A percentile compares a stretch with the other conserved stretches of the same genome.
Evolutionary conservation across 108 stramenopile genomes (phyloP).

Genomic region (Mediolabrus comicus): DNA sequence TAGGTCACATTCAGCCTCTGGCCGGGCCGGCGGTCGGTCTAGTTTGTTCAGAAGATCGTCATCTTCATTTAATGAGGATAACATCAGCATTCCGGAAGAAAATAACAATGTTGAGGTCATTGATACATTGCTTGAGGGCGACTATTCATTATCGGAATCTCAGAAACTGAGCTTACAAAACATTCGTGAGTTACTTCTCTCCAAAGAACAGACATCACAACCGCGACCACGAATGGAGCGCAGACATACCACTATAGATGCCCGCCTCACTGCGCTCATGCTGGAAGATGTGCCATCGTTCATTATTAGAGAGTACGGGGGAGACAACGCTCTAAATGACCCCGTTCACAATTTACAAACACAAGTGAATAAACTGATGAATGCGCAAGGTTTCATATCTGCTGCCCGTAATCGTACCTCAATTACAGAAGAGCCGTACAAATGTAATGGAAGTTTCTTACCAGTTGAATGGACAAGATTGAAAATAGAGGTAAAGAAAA

Average conservation of each 20-base stretch:
- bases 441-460: constrained; percentile 6
- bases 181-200: constrained; percentile 9
- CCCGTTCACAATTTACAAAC: background rate
- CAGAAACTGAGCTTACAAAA: constrained; percentile 10
- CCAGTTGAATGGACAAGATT: constrained; percentile 37
- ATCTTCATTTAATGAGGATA: background rate
- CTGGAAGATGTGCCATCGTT: constrained; percentile 16
- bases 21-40: background rate
- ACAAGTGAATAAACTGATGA: constrained; percentile 19
- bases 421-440: background rate
- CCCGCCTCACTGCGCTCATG: background rate
- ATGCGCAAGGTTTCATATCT: constrained; percentile 11
- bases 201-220: background rate
- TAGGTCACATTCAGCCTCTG: background rate
- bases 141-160: constrained; percentile 4
- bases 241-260: constrained; percentile 9
- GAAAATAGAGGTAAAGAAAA: constrained; percentile 8
- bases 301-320: constrained; percentile 24
- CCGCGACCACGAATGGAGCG: constrained; percentile 9
- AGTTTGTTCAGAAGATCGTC: background rate
- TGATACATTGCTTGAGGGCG: constrained; percentile 12
- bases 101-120: constrained; percentile 10
- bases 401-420: background rate
- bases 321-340: background rate
- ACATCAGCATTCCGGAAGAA: background rate